Conservation (phyloP, 257 asterid genomes). For the Nyctanthes arbortristis region DNA sequence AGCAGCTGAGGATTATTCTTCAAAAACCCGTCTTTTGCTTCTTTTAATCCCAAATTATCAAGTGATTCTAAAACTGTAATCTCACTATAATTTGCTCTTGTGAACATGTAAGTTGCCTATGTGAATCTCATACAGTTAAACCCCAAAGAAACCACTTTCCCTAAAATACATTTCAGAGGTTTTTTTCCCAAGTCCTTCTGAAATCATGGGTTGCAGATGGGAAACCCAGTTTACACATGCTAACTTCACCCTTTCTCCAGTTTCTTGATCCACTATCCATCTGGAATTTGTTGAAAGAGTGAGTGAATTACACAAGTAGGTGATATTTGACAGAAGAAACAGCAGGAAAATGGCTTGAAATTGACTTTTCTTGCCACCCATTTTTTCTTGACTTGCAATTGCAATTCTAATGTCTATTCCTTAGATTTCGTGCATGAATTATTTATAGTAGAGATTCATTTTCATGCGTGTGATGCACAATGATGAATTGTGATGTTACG, state of each 20-base stretch:
- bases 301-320: constrained; percentile 26
- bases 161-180: constrained; percentile 34
- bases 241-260: constrained; percentile 58
- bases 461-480: not conserved
- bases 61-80: constrained; percentile 46
- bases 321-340: constrained; percentile 17
- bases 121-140: constrained; percentile 79
- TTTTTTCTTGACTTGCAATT: not conserved
- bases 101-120: constrained; percentile 68
- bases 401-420: not conserved
- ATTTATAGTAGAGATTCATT: not conserved
- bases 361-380: constrained; percentile 1
- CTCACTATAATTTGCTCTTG: constrained; percentile 39
- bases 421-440: not conserved
- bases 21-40: constrained; percentile 43
- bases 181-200: constrained; percentile 67
- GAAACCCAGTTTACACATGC: constrained; percentile 59
- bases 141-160: constrained; percentile 35
- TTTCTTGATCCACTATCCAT: constrained; percentile 47
- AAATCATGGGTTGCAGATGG: constrained; percentile 58
- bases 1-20: constrained; percentile 48
- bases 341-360: not conserved
- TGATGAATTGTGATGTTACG: not conserved
- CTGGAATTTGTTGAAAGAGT: constrained; percentile 56
- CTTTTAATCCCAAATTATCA: constrained; percentile 34